Evolutionary conservation across 179 eudicot genomes (phyloP).

Genomic region (Spinacia oleracea): DNA sequence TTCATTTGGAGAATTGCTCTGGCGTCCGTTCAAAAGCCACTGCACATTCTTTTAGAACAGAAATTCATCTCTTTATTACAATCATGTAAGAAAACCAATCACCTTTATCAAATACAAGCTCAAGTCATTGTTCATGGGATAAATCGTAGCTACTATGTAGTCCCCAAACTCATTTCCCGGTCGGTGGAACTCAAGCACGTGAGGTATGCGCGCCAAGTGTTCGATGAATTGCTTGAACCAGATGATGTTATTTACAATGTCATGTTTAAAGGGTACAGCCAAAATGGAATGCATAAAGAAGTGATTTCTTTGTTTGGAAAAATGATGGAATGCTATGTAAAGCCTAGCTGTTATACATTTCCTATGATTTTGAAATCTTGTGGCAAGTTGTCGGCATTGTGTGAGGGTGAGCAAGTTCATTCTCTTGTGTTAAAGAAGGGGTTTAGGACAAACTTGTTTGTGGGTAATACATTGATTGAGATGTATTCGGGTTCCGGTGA

Average conservation of each 20-base stretch:
- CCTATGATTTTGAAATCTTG: conserved; percentile 77
- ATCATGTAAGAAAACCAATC: conserved; percentile 56
- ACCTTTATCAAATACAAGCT: conserved; percentile 53
- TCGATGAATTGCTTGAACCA: conserved; percentile 55
- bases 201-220: conserved; percentile 48
- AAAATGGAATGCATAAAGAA: conserved; percentile 37
- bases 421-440: conserved; percentile 52
- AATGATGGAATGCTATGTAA: conserved; percentile 48
- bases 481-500: conserved; percentile 46
- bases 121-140: conserved; percentile 49
- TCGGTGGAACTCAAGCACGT: conserved; percentile 37
- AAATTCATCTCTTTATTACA: conserved; percentile 50
- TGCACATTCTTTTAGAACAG: conserved; percentile 46
- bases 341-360: conserved; percentile 59
- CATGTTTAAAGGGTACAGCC: conserved; percentile 63
- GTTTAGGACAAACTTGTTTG: conserved; percentile 54
- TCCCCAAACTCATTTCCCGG: conserved; percentile 43
- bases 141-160: conserved; percentile 37
- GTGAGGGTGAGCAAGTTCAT: conserved; percentile 58
- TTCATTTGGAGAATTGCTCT: conserved; percentile 18
- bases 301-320: conserved; percentile 46
- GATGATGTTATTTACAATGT: conserved; percentile 51
- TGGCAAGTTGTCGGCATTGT: conserved; percentile 41
- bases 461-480: conserved; percentile 76
- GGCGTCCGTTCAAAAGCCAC: conserved; percentile 32